Conservation (phyloP, 495 filamentous ascomycete species). For the Penicillium pulvis region DNA sequence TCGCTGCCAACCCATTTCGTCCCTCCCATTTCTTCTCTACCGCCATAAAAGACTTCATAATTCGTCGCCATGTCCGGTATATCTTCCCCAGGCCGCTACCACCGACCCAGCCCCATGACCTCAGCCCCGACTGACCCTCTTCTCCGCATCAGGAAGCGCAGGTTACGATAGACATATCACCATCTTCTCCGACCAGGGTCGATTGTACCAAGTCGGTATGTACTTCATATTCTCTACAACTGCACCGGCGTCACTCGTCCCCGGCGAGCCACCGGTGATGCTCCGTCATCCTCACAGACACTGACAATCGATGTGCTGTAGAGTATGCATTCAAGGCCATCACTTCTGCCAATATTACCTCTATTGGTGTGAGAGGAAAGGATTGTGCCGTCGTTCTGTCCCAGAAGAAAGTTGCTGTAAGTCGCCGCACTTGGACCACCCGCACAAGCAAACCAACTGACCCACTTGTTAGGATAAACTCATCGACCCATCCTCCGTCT, state of each 20-base stretch:
- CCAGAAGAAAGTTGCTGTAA: slow-evolving; percentile 98
- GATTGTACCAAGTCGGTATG: slow-evolving; percentile 99
- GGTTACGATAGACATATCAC: slow-evolving; percentile 98
- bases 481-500: slow-evolving; percentile 95
- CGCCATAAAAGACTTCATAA: slow-evolving; percentile 14
- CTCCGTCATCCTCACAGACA: slow-evolving; percentile 21
- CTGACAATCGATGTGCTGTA: slow-evolving; percentile 42
- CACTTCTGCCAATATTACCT: slow-evolving; percentile 97
- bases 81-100: slow-evolving; percentile 11
- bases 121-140: slow-evolving; percentile 40
- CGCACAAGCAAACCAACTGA: slow-evolving; percentile 8
- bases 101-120: slow-evolving; percentile 33
- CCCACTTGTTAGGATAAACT: slow-evolving; percentile 77
- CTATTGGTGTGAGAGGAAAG: slow-evolving; percentile 93
- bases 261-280: slow-evolving; percentile 6
- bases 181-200: slow-evolving; percentile 98
- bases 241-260: not conserved
- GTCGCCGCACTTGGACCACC: slow-evolving; percentile 39
- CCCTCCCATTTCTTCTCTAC: slow-evolving; percentile 12
- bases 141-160: slow-evolving; percentile 72
- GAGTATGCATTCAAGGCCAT: slow-evolving; percentile 99
- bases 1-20: slow-evolving; percentile 16
- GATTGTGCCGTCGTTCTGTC: slow-evolving; percentile 95
- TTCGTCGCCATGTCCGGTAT: slow-evolving; percentile 48
- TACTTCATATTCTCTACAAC: slow-evolving; percentile 25